Percentiles rank a stretch among this genome's conserved stretches.
Conservation (phyloP, 305 asterid species). For the Coffea humblotiana region DNA sequence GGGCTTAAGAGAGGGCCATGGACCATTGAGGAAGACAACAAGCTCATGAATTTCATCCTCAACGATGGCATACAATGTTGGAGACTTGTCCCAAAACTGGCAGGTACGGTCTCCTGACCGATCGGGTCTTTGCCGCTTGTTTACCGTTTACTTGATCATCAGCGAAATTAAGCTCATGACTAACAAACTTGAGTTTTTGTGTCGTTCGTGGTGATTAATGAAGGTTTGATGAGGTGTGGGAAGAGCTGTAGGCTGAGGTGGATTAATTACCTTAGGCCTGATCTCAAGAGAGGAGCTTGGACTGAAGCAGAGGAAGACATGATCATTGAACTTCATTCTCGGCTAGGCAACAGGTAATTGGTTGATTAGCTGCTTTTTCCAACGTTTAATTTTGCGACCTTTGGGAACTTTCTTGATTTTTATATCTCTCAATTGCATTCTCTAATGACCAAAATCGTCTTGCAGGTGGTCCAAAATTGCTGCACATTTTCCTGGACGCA, state of each 20-base stretch:
- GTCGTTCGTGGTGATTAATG: neutral
- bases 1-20: slow-evolving; percentile 84
- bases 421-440: neutral
- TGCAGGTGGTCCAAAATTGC: slow-evolving; percentile 86
- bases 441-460: neutral
- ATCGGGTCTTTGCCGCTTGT: neutral
- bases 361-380: neutral
- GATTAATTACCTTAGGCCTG: slow-evolving; percentile 84
- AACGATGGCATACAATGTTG: slow-evolving; percentile 82
- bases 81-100: slow-evolving; percentile 80
- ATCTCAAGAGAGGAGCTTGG: slow-evolving; percentile 75
- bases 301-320: slow-evolving; percentile 80
- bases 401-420: neutral
- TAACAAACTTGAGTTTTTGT: neutral
- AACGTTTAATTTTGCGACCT: too few species aligned
- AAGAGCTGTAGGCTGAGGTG: slow-evolving; percentile 84
- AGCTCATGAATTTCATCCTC: slow-evolving; percentile 80
- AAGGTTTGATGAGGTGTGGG: slow-evolving; percentile 87
- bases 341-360: slow-evolving; percentile 70
- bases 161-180: neutral
- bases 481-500: slow-evolving; percentile 78
- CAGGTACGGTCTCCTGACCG: slow-evolving; percentile 39
- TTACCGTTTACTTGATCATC: neutral
- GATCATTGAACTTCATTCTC: slow-evolving; percentile 78
- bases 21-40: slow-evolving; percentile 81